phyloP scores from a whole-genome alignment of 148 eudicot genomes.

The Silene uniflora region DNA sequence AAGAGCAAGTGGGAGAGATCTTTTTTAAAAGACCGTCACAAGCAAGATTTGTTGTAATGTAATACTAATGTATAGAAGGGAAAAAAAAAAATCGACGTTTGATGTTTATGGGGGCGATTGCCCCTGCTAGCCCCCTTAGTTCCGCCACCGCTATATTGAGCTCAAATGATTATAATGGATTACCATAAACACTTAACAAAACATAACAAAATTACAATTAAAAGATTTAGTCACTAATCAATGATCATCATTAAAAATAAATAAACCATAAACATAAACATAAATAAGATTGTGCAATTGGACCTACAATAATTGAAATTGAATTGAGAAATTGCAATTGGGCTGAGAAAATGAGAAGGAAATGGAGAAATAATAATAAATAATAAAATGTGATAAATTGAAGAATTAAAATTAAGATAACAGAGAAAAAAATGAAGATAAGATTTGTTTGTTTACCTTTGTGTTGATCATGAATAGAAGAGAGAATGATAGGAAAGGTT shows the following conservation, averaged over 20 bases:
- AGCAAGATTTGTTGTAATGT: no score
- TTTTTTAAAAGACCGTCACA: no score
- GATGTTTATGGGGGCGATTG: no score
- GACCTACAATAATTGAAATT: background rate
- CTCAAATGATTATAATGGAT: no score
- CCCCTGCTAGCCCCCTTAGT: no score
- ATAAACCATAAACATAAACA: no score
- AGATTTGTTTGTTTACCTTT: background rate
- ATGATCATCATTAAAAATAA: background rate
- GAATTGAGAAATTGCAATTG: background rate
- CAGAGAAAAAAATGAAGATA: background rate
- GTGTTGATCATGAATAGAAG: background rate
- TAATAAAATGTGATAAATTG: background rate
- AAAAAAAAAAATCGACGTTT: no score
- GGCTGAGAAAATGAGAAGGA: background rate
- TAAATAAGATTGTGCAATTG: background rate
- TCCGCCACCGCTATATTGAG: no score
- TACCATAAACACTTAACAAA: no score
- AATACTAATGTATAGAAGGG: no score
- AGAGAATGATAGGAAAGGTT: background rate
- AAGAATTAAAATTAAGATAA: background rate
- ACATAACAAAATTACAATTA: no score
- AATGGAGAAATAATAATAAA: background rate
- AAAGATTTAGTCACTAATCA: background rate
- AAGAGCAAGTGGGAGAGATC: no score